Evolutionary conservation across 2,329 filamentous ascomycete species (phyloP), one percentile per base, ranked within the genome.

Genomic region (Curvularia sp.): DNA sequence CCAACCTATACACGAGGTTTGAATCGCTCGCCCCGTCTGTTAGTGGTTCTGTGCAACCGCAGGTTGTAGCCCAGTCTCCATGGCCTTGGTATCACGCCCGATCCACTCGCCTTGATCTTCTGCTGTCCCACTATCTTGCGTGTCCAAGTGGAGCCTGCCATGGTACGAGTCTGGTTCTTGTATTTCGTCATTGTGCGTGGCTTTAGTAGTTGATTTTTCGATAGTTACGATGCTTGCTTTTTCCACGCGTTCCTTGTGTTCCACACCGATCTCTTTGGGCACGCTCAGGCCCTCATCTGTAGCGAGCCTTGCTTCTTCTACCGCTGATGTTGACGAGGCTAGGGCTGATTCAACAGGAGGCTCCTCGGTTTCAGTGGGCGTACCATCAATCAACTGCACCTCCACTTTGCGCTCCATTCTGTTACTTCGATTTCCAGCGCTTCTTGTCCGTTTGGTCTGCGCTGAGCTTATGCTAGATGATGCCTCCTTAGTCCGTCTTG

Each of bases 401-500:
- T 50, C 32, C 32, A 10, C 41, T 12, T 57, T 52, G 38, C 41
- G 59, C 23, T 38, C 25, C 8, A 8, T 43, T 6, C 27, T 48
- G 21, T 30, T 45, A 38, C 30, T 27, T 38, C 32, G 30, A 43
- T 25, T 36, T 36, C 41, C 19, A 45, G 46, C 21, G 13, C 27
- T 39, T 28, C 27, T 15, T 15, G 36, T 32, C 12, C 12, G 39
- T 27, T n/a, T 34, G 38, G 36, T 23, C 23, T 42, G 46, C 21
- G 30, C 25, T 34, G 36, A n/a, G 21, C 41, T 47, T n/a, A 18
- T 43, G 38, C 47, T 38, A 21, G 49, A 51, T 38, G 49, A 51
- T 38, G 41, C 21, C 10, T 28, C 49, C 30, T 49, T 56, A n/a
- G 49, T 49, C 23, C 62, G 57, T 27, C 60, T 38, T 18, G 54